A percentile compares a stretch with the other conserved stretches of the same genome.
These are phyloP conservation scores for barrel medic (Medicago truncatula) DNA, from an alignment of 306 rosid species.

Conservation along the genomic window DNA sequence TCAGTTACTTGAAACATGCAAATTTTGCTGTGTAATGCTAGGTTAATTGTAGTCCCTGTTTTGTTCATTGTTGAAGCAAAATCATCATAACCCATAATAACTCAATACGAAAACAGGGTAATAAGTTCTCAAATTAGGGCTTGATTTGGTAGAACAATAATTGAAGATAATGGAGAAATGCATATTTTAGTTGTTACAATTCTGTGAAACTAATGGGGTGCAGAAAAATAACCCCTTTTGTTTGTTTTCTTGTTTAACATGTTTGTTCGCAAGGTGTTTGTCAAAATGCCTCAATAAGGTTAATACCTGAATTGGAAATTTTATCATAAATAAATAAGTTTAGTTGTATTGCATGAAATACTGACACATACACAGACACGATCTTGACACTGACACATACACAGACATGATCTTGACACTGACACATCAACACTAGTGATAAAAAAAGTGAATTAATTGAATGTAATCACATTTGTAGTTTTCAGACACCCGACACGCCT, in stretches of 20 bases:
- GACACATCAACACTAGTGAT: not conserved
- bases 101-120: not conserved
- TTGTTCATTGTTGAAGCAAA: not conserved
- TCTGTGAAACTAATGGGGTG: too few species aligned
- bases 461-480: too few species aligned
- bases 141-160: too few species aligned
- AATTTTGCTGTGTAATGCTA: not conserved
- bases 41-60: not conserved
- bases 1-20: too few species aligned
- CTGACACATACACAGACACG: not conserved
- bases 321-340: too few species aligned
- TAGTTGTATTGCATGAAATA: not conserved
- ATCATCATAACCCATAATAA: not conserved
- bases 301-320: not conserved
- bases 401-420: too few species aligned
- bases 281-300: not conserved
- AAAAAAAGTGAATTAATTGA: not conserved
- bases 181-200: too few species aligned
- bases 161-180: too few species aligned
- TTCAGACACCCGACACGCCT: not conserved
- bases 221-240: too few species aligned
- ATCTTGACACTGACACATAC: not conserved
- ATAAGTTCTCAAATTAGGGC: not conserved
- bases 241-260: not conserved
- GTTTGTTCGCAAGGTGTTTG: not conserved